Evolutionary conservation across 164 flowering plant genomes (phyloP).

Genomic region (Nelumbo lutea): DNA sequence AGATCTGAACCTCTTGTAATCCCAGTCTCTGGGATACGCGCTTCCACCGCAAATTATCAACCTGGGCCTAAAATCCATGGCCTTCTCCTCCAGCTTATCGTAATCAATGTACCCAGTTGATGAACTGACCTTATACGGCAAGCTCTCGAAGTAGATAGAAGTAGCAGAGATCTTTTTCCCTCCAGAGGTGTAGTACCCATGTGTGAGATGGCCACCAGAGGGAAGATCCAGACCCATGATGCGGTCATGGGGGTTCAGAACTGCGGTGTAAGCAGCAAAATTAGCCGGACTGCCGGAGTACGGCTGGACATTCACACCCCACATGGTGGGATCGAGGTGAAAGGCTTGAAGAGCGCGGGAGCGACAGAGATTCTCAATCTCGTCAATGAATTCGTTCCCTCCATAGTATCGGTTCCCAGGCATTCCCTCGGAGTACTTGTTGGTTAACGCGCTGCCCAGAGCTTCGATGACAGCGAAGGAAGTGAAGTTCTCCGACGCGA

Average conservation of each 20-base stretch:
- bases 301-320: slow-evolving; percentile 98
- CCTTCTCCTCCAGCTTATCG: slow-evolving; percentile 80
- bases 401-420: slow-evolving; percentile 69
- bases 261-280: slow-evolving; percentile 78
- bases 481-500: slow-evolving; percentile 74
- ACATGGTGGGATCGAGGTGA: slow-evolving; percentile 49
- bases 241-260: slow-evolving; percentile 68
- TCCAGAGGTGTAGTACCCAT: slow-evolving; percentile 67
- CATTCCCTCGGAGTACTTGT: slow-evolving; percentile 79
- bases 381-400: slow-evolving; percentile 77
- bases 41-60: slow-evolving; percentile 85
- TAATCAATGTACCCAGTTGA: slow-evolving; percentile 71
- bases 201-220: slow-evolving; percentile 87
- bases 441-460: slow-evolving; percentile 63
- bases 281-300: slow-evolving; percentile 89
- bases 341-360: slow-evolving; percentile 71
- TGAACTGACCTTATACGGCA: slow-evolving; percentile 71
- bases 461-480: slow-evolving; percentile 75
- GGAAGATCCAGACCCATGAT: slow-evolving; percentile 93
- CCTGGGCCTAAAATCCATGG: slow-evolving; percentile 73
- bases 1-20: slow-evolving; percentile 65
- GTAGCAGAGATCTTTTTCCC: slow-evolving; percentile 80
- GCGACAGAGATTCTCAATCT: slow-evolving; percentile 66
- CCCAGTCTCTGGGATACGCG: slow-evolving; percentile 87
- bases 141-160: slow-evolving; percentile 74